Evolutionary conservation across 2,329 filamentous ascomycete species (phyloP), one percentile per base, ranked within the genome.

Genomic region (Helminthosporium solani): DNA sequence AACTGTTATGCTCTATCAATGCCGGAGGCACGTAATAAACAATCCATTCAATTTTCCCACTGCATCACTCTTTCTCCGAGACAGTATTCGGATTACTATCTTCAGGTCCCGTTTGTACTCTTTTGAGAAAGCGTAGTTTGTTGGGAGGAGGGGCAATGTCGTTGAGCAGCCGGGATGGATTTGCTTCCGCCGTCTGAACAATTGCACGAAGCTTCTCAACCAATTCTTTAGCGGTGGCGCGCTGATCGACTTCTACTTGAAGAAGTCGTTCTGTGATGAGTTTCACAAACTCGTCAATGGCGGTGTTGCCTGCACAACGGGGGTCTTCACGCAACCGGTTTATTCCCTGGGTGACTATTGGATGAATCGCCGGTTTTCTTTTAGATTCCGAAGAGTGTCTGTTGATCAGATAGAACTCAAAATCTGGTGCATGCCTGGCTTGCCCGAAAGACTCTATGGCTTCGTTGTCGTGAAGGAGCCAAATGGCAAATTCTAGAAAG

Each of bases 231-330:
- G 47, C 47, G 5, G 28, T 33, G 14, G 23, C 37, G 16, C 47
- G 47, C 3, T 16, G 7, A n/a, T 47, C 16, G 12, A 47, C 44
- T 5, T 50, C 34, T 7, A 42, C 39, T 20, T n/a, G 27, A 16
- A 52, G 49, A 20, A 48, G 40, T 7, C 33, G 18, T 9, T 42
- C 23, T 8, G 15, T 9, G 27, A 52, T 48, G 14, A 48, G 33
- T 7, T 31, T 41, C 8, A 52, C 33, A 14, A 52, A 28, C 3
- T 20, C 27, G 20, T 28, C 30, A 20, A 48, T 25, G 23, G 46
- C 30, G 12, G 41, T 43, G 12, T 19, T 31, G 6, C 19, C 23
- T 12, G 7, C 21, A 20, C 49, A 52, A 15, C 49, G 36, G 7
- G 12, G 9, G 18, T 52, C 49, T 18, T 39, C 4, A 3, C 25